These are phyloP conservation scores for Polygonum maritimum DNA, from an alignment of 148 eudicot species.

Conservation along the genomic window DNA sequence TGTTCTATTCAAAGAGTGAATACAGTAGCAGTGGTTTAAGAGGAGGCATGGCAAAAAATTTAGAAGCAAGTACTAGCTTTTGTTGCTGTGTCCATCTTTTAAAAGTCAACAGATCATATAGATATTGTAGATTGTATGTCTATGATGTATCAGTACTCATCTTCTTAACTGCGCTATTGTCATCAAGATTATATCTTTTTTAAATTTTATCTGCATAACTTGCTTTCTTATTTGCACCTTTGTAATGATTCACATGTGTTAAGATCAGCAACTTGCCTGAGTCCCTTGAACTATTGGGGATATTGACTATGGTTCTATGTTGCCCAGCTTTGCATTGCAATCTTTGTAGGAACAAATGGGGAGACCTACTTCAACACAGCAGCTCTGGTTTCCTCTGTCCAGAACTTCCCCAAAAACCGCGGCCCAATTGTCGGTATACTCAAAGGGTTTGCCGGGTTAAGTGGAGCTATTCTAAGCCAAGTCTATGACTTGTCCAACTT, in stretches of 20 bases:
- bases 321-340: constrained; percentile 41
- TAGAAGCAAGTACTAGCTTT: neutral
- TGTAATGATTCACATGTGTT: neutral
- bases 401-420: constrained; percentile 56
- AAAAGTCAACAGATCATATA: neutral
- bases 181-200: neutral
- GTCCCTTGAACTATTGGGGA: neutral
- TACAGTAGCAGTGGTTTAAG: neutral
- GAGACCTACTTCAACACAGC: constrained; percentile 60
- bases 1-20: neutral
- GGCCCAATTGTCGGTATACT: constrained; percentile 60
- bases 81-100: neutral
- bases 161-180: neutral
- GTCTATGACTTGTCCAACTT: constrained; percentile 30
- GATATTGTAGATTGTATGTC: neutral
- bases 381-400: constrained; percentile 52
- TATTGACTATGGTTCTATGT: constrained; percentile 4
- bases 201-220: neutral
- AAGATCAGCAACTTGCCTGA: neutral
- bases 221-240: neutral
- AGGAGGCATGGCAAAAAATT: neutral
- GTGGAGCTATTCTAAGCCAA: constrained; percentile 54
- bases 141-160: neutral
- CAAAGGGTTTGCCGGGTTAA: constrained; percentile 57
- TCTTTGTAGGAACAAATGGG: constrained; percentile 50